phyloP scores from a whole-genome alignment of 768 basidiomycete genomes.

The Macrolepiota dolichaula region DNA sequence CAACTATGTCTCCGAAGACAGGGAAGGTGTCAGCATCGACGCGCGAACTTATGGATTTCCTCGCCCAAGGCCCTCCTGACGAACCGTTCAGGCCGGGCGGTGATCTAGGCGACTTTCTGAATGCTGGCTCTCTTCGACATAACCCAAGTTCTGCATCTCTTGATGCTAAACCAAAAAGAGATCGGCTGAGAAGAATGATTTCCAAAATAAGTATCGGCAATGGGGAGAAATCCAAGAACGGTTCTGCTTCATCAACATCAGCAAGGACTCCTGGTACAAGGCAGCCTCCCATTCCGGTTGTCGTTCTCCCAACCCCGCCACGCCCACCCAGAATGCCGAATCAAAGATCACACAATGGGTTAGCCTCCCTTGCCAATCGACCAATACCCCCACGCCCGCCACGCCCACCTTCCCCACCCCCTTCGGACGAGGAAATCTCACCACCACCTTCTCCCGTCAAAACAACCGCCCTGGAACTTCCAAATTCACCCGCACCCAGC shows the following conservation, averaged over 20 bases:
- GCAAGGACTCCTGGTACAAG: conserved; percentile 16
- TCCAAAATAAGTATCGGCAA: conserved; percentile 63
- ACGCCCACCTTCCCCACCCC: conserved; percentile 37
- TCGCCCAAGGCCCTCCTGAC: conserved; percentile 53
- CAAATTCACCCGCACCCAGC: conserved; percentile 12
- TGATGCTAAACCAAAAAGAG: conserved; percentile 50
- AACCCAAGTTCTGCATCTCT: conserved; percentile 25
- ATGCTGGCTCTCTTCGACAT: conserved; percentile 52
- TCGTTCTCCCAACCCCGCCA: conserved; percentile 15
- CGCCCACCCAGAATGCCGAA: conserved; percentile 14
- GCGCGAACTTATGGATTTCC: conserved; percentile 54
- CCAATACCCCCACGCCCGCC: conserved; percentile 62
- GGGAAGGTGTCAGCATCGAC: conserved; percentile 40
- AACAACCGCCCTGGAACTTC: background rate
- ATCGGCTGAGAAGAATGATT: conserved; percentile 78
- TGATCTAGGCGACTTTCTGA: conserved; percentile 56
- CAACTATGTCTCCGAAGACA: conserved; percentile 19
- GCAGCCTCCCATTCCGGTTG: background rate
- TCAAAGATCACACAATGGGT: conserved; percentile 27
- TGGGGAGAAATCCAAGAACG: conserved; percentile 31
- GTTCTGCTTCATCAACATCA: conserved; percentile 8
- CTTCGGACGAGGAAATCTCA: conserved; percentile 32
- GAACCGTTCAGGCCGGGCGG: conserved; percentile 27
- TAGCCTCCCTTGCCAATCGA: conserved; percentile 51
- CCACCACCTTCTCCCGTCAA: conserved; percentile 18